A percentile compares a stretch with the other conserved stretches of the same genome.
phyloP scores from a whole-genome alignment of 148 eudicot species.

The Vaccinium myrtillus region DNA sequence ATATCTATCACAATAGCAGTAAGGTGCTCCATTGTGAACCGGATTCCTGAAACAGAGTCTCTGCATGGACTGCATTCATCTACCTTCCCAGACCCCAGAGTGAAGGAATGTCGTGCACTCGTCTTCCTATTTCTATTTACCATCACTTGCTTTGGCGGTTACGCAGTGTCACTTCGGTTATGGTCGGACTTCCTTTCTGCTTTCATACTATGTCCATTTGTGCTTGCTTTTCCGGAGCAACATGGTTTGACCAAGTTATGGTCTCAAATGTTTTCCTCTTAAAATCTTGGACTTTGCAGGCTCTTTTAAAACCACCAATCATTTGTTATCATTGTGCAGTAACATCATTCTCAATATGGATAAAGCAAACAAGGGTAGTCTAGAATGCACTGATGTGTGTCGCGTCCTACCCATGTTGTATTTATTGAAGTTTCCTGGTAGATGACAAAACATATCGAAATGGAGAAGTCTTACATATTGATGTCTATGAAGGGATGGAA shows the following conservation, averaged over 20 bases:
- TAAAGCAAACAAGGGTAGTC: background rate
- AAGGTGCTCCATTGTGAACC: background rate
- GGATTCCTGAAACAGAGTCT: background rate
- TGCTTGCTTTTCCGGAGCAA: constrained; percentile 1
- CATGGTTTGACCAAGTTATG: background rate
- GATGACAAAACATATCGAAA: background rate
- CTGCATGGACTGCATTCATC: background rate
- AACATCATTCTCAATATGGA: background rate
- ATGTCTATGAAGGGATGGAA: constrained; percentile 70
- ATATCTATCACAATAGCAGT: background rate
- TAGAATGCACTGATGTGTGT: background rate
- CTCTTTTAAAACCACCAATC: background rate
- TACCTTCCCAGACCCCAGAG: background rate
- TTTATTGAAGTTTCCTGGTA: too few relatives aligned
- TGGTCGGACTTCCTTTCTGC: background rate
- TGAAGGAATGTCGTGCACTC: background rate
- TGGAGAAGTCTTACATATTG: constrained; percentile 6
- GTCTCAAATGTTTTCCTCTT: background rate
- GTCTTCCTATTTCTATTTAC: background rate
- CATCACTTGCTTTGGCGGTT: background rate
- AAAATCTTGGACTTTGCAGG: background rate
- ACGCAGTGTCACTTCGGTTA: background rate
- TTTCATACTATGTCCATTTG: constrained; percentile 2
- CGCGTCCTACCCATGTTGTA: background rate
- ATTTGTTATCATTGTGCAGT: background rate